Evolutionary conservation across 306 rosid genomes (phyloP).

Genomic region (Begonia masoniana): DNA sequence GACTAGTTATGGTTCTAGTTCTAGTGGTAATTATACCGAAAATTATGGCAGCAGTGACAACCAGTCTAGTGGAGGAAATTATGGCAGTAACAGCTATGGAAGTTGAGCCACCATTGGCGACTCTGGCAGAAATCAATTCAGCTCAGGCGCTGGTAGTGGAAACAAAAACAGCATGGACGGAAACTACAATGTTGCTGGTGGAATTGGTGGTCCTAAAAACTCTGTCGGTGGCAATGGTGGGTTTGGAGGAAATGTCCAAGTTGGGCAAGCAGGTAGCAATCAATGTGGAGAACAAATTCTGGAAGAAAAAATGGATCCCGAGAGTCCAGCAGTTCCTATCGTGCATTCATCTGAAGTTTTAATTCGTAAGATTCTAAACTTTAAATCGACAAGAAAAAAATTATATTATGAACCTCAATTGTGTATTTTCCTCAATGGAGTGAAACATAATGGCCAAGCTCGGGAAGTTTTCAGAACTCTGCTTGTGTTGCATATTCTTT

Average conservation of each 20-base stretch:
- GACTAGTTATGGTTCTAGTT: constrained; percentile 20
- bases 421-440: too few species aligned
- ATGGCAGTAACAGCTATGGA: neutral
- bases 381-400: too few species aligned
- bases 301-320: too few species aligned
- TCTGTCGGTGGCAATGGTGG: constrained; percentile 11
- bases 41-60: constrained; percentile 21
- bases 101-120: constrained; percentile 15
- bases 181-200: constrained; percentile 13
- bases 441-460: too few species aligned
- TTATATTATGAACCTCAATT: too few species aligned
- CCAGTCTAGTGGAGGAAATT: constrained; percentile 17
- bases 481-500: too few species aligned
- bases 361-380: too few species aligned
- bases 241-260: constrained; percentile 12
- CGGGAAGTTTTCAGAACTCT: too few species aligned
- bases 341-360: too few species aligned
- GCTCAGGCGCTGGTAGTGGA: constrained; percentile 22
- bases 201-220: constrained; percentile 6
- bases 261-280: constrained; percentile 18
- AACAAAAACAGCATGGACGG: constrained; percentile 11
- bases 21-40: constrained; percentile 22
- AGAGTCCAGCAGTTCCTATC: too few species aligned
- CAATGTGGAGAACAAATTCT: constrained; percentile 19
- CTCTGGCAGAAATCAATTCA: too few species aligned